Evolutionary conservation across 2,329 filamentous ascomycete species (phyloP), one percentile per base, ranked within the genome.

Genomic region (Aureobasidium vineae): DNA sequence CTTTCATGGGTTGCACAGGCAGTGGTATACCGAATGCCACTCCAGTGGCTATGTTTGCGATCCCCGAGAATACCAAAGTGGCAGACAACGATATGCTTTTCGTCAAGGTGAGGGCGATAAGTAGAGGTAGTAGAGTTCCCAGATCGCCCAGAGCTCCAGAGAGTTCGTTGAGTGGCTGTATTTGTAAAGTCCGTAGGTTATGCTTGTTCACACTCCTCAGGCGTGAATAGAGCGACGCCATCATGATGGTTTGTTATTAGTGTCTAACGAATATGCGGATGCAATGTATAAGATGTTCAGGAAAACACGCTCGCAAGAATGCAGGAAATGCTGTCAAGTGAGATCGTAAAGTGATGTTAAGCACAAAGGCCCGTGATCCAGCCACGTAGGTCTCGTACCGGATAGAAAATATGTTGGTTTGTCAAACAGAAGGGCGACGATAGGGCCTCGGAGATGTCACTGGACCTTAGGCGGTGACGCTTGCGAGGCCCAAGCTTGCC

Each of bases 111-210:
- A 98, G 86, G 2, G 93, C 91, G 73, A 96, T 91, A 82, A 95
- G 90, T 65, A 97, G 86, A 56, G 93, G 94, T 13, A 97, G 85
- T 36, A 97, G 85, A 2, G 94, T 97, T 69, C 94, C 94, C 49
- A 97, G 83, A 75, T 97, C 94, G 69, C 94, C 94, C 2, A 92
- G 84, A 0, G 93, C 90, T 61, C 94, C 94, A 1, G 94, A 96
- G 63, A 98, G 86, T 79, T 98, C 94, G 57, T 89, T 78, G 19
- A 90, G 78, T 69, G 87, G 85, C 59, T 84, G 81, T 26, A 74
- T 75, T 68, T 79, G 81, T 67, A 90, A 78, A 15, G 84, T 87
- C 28, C 78, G 74, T 69, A 85, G 73, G 78, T 89, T 89, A 72
- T 87, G 75, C 38, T 69, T 43, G 26, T 70, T 69, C 53, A 75